Evolutionary conservation across 1,139 yeast genomes (phyloP), one percentile per base, ranked within the genome.

Genomic region (Protomyces arabidopsidicola): DNA sequence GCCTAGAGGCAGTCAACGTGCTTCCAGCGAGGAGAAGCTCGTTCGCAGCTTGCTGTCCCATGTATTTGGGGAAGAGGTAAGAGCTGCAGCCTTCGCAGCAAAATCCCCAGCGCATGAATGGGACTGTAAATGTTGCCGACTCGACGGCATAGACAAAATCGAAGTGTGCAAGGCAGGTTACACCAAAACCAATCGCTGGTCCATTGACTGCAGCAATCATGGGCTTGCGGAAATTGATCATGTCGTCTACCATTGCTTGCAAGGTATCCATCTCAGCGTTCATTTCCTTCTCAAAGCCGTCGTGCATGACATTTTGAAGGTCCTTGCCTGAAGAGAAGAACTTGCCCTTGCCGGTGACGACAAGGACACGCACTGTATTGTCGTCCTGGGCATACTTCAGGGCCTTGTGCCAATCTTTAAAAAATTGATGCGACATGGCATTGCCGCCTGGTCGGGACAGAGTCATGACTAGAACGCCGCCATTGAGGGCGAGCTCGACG

Each of bases 121-220:
- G 62, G 22, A 58, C 62, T 16, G 52, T 39, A 35, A 52, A 52
- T 3, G 62, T 52, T 12, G 62, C 85, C 59, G 78, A 75, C 1
- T 84, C 81, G 5, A 80, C 78, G 58, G 83, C 77, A 53, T 82
- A 75, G 54, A 82, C 74, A 70, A 78, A 77, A 58, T 73, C 73
- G 60, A 76, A 73, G 55, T 54, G 57, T 5, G 76, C 73, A 31
- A 81, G 74, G 53, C 72, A 70, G 50, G 80, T 77, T 20, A 79
- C 71, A 42, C 76, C 79, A 66, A 81, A 75, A 1, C 84, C 84
- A 45, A 58, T 58, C 27, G 62, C 62, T 34, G 62, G 62, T 3
- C 62, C 62, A 27, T 58, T 58, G 53, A 58, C 62, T 48, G 62
- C 62, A 8, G 62, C 62, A 20, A 58, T 39, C n/a, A 42, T 18